phyloP scores from a whole-genome alignment of 2,329 filamentous ascomycete species.

The Aspergillus fischeri region DNA sequence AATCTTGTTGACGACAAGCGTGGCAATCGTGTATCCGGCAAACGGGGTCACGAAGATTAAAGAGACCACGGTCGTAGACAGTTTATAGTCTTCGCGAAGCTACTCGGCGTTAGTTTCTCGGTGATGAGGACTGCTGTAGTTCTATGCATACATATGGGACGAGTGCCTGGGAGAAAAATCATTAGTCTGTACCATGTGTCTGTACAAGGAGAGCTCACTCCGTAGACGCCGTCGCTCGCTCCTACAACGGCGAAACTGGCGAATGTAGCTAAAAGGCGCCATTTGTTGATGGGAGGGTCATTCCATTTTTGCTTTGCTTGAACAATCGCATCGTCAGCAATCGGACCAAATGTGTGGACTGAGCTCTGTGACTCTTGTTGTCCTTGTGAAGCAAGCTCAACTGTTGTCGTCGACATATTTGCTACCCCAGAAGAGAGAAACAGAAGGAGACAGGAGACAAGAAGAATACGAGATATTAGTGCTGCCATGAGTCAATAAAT shows the following conservation, averaged over 20 bases:
- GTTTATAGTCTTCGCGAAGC: slow-evolving; percentile 1
- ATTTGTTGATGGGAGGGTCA: slow-evolving; percentile 15
- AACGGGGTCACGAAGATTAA: slow-evolving; percentile 49
- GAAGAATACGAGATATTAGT: neutral
- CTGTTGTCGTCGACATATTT: neutral
- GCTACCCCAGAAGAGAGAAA: neutral
- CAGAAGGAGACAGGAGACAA: too few relatives aligned
- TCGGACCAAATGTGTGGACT: slow-evolving; percentile 1
- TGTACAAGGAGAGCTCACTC: slow-evolving; percentile 35
- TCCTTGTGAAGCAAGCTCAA: slow-evolving; percentile 2
- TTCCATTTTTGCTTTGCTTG: slow-evolving; percentile 17
- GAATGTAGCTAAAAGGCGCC: slow-evolving; percentile 37
- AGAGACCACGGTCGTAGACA: slow-evolving; percentile 38
- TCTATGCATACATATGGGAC: slow-evolving; percentile 43
- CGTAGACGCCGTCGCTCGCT: slow-evolving; percentile 53
- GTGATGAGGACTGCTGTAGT: neutral
- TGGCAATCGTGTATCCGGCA: slow-evolving; percentile 45
- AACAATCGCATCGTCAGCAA: neutral
- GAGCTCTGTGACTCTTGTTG: neutral
- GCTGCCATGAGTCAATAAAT: neutral
- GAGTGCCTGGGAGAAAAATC: slow-evolving; percentile 33
- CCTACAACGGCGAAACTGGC: slow-evolving; percentile 54
- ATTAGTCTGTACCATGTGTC: neutral
- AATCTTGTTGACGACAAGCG: slow-evolving; percentile 42
- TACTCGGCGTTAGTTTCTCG: neutral